These are phyloP conservation scores for Trichodelitschia bisporula DNA, from an alignment of 495 filamentous ascomycete species.

Conservation along the genomic window DNA sequence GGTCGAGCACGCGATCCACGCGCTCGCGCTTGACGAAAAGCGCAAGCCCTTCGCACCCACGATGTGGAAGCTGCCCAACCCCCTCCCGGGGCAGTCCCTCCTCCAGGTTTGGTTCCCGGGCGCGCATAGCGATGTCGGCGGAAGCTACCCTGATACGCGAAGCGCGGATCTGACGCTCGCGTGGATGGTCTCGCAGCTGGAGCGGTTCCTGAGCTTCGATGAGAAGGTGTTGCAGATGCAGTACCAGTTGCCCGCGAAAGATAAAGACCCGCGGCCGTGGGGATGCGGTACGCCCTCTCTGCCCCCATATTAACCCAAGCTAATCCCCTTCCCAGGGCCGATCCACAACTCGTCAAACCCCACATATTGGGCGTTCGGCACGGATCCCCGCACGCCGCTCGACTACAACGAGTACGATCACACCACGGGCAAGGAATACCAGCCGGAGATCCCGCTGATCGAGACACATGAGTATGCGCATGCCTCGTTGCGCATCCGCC, in stretches of 20 bases:
- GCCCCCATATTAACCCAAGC: no score
- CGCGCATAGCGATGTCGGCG: constrained; percentile 26
- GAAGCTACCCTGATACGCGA: constrained; percentile 18
- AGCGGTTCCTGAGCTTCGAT: constrained; percentile 13
- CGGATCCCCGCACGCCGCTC: neutral
- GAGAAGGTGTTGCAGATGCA: neutral
- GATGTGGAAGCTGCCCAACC: constrained; percentile 25
- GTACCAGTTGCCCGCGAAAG: neutral
- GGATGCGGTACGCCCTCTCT: no score
- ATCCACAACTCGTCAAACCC: neutral
- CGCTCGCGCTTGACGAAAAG: constrained; percentile 30
- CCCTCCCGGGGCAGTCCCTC: constrained; percentile 12
- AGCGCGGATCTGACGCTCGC: constrained; percentile 20
- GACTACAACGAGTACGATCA: neutral
- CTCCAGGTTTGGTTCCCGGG: constrained; percentile 32
- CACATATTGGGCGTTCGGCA: neutral
- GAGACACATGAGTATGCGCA: constrained; percentile 1
- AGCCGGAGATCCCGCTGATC: neutral
- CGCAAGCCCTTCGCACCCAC: constrained; percentile 27
- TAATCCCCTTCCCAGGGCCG: neutral
- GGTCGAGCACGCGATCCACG: constrained; percentile 34
- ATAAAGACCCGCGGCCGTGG: neutral
- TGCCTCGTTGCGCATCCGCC: neutral
- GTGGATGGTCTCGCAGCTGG: constrained; percentile 23
- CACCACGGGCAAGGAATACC: neutral